Conservation (phyloP, 2,329 filamentous ascomycete species). For the Fusarium lateritium region DNA sequence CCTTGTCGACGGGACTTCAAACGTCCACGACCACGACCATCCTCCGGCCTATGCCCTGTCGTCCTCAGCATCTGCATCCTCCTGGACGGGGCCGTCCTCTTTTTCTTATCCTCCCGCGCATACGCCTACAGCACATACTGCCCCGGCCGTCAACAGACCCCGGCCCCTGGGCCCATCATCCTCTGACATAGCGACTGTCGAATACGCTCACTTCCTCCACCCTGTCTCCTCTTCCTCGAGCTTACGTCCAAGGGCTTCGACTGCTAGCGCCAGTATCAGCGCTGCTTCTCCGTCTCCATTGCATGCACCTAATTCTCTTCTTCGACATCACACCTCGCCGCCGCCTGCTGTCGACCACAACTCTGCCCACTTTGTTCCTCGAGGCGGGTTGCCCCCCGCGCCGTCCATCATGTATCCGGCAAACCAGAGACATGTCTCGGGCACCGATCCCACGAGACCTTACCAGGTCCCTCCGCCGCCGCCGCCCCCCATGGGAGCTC, state of each 20-base stretch:
- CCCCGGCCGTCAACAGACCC: slow-evolving; percentile 34
- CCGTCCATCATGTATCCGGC: slow-evolving; percentile 68
- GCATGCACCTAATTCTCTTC: slow-evolving; percentile 34
- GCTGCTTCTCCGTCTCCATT: slow-evolving; percentile 32
- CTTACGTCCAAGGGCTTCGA: slow-evolving; percentile 46
- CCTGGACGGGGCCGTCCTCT: slow-evolving; percentile 37
- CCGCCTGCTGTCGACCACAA: slow-evolving; percentile 33
- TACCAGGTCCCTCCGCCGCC: slow-evolving; percentile 69
- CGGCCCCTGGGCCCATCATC: slow-evolving; percentile 46
- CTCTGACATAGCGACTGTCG: slow-evolving; percentile 39
- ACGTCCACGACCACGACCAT: slow-evolving; percentile 32
- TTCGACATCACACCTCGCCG: slow-evolving; percentile 39
- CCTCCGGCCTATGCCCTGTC: slow-evolving; percentile 39
- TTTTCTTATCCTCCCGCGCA: slow-evolving; percentile 41
- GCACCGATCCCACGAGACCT: slow-evolving; percentile 64
- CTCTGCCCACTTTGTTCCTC: slow-evolving; percentile 43
- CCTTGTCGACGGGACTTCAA: slow-evolving; percentile 32
- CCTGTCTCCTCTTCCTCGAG: slow-evolving; percentile 41
- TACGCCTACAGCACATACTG: slow-evolving; percentile 15
- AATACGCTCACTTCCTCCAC: slow-evolving; percentile 44
- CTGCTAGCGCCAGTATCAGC: slow-evolving; percentile 38
- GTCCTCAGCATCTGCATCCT: slow-evolving; percentile 22
- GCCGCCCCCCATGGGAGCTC: slow-evolving; percentile 69
- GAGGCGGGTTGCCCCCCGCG: slow-evolving; percentile 50
- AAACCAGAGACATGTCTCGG: slow-evolving; percentile 64